A percentile compares a stretch with the other conserved stretches of the same genome.
Conservation (phyloP, 139 green algal species). For the Ettlia oleoabundans region DNA sequence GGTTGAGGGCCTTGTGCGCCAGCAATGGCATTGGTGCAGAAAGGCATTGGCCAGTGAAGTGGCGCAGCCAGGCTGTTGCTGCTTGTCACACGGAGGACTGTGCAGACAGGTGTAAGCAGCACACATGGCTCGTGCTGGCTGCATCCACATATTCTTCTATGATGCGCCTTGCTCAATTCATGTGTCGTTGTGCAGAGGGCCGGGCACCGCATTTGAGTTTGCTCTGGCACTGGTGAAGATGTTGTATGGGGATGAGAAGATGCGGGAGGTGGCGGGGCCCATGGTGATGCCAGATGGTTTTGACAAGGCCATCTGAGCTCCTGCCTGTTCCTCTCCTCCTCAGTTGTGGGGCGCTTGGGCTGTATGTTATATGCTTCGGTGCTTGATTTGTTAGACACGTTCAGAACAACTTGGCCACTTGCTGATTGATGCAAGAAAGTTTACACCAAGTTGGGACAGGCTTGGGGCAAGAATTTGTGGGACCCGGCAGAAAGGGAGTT, state of each 20-base stretch:
- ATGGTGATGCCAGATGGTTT: slow-evolving; percentile 86
- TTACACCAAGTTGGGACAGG: too few relatives aligned
- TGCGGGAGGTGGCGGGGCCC: slow-evolving; percentile 83
- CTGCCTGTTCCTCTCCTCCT: background rate
- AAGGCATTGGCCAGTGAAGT: too few relatives aligned
- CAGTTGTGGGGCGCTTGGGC: background rate
- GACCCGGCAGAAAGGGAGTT: too few relatives aligned
- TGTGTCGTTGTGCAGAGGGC: background rate
- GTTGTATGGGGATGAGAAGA: slow-evolving; percentile 89
- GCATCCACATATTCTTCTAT: too few relatives aligned
- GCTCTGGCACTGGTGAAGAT: slow-evolving; percentile 88
- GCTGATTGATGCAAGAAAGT: too few relatives aligned
- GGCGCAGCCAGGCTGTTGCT: too few relatives aligned
- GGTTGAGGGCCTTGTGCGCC: background rate
- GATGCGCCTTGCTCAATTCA: background rate
- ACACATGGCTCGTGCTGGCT: too few relatives aligned
- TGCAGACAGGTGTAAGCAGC: too few relatives aligned
- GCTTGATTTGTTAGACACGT: too few relatives aligned
- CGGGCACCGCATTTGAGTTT: slow-evolving; percentile 88
- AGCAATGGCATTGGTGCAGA: background rate
- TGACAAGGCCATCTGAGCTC: slow-evolving; percentile 19
- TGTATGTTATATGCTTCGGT: too few relatives aligned
- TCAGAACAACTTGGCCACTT: background rate
- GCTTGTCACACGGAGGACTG: too few relatives aligned
- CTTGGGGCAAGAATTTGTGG: too few relatives aligned